Base-by-base conservation (phyloP, 345 rosid genomes). In the Orychophragmus violaceus region DNA sequence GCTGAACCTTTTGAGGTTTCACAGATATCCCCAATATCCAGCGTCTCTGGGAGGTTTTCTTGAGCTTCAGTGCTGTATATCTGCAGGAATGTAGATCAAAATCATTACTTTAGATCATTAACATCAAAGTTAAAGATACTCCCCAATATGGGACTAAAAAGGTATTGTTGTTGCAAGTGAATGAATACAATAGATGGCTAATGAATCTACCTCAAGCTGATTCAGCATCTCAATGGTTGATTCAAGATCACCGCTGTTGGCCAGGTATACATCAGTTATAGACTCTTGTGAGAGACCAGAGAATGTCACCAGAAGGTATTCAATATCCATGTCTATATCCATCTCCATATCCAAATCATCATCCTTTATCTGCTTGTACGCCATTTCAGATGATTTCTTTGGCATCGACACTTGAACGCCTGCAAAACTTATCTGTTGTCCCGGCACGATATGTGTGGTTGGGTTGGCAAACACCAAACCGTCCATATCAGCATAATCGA, bases 271-370 rank as follows among this genome's bases (percentile, higher is more conserved):
- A 76, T 79, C 96, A 50, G 76, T 66, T 12, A 93, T 78, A 44
- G 98, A 93, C 71, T 87, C 87, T 64, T 76, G 71, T n/a, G 98
- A 90, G 45, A 93, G 72, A 45, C 86, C 94, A 10, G 97, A 87
- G 83, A 86, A 93, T 14, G 69, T 28, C 59, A 85, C 83, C 59
- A 75, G 74, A 59, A 93, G 91, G 72, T 74, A 93, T 37, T 82
- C 91, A 71, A 93, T 72, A 64, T 82, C 85, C 82, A 93, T 74
- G 70, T 82, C 84, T 74, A 92, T 70, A 61, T 82, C 84, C 83
- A 93, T 74, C 56, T 82, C 73, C 44, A 45, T 9, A 16, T 74
- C 74, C 78, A 85, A 77, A 52, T 93, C 91, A 55, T 86, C 90
- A 53, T 88, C 90, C 36, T 68, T 57, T 12, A 71, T 62, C 80